Evolutionary conservation across 768 basidiomycete genomes (phyloP), one percentile per base, ranked within the genome.

Genomic region (Nidula microcarpa): DNA sequence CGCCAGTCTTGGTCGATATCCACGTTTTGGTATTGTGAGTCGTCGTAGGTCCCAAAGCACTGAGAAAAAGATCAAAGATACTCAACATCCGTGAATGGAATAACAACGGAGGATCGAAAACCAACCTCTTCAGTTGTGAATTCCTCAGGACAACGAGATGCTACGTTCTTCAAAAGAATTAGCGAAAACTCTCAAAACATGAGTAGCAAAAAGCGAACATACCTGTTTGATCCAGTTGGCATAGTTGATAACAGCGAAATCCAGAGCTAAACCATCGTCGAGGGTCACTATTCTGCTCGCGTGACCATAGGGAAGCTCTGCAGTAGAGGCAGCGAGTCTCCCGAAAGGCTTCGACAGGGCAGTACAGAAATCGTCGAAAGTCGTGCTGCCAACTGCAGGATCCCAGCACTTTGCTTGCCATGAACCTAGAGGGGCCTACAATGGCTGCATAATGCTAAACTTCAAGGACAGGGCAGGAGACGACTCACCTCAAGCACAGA

Each of bases 321-420:
- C 56, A 14, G 68, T 58, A 0, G 59, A 59, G 6, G 62, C 53
- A 8, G 55, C 53, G 14, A 66, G 53, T 11, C 57, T 60, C 55
- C 72, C 62, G 63, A 71, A 52, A 62, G 82, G 75, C 54, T 75
- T 75, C 57, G 68, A 74, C 53, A 93, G 63, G 0, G 76, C 67
- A 33, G 66, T 69, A 62, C 90, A 93, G 63, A 92, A 92, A 33
- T 82, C 70, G 49, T 89, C 84, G 56, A 91, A 93, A 1, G 50
- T 63, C 1, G 75, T 78, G 60, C 79, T 86, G 5, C 77, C 79
- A 46, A 88, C 80, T 11, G 70, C 68, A 0, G 89, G 87, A 65
- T 96, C 89, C 95, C 94, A 98, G 63, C 86, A 87, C 67, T 87
- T 88, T 0, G 74, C 76, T 71, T 98, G 95, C 90, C 93, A 96